Evolutionary conservation across 2,329 filamentous ascomycete species (phyloP), one percentile per base, ranked within the genome.

Genomic region (Raffaelea ambrosiae): DNA sequence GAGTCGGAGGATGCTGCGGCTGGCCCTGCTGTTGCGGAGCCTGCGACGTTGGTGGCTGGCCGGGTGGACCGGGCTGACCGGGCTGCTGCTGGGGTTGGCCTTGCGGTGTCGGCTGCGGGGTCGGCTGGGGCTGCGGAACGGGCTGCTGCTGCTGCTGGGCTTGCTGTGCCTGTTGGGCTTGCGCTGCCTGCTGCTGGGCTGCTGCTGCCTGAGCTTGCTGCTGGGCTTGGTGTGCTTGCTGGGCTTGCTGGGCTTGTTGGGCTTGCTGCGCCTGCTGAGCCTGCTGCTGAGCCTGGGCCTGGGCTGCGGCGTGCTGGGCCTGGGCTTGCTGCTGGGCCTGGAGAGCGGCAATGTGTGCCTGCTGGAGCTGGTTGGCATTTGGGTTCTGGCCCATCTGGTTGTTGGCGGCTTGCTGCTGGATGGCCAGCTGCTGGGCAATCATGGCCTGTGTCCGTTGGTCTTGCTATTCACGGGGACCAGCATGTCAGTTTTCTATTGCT

Each of bases 11-110:
- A n/a, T 49, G 52, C 21, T 59, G 53, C 23, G 56, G 58, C n/a
- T 48, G 54, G 29, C 46, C 48, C 16, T 33, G 40, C 49, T 41
- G 62, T 54, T 43, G 65, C 55, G 29, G 67, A 65, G 56, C 76
- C 7, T 43, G 39, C 10, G 39, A 41, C 11, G 39, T 41, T 7
- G 67, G 43, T 69, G 49, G 29, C 54, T 51, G 42, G 64, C 63
- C 47, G 71, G 31, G 53, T 48, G 10, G 75, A 66, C 49, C 60
- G 77, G 77, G 46, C 76, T 65, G 47, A 74, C 77, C 47, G 77
- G 71, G 67, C 44, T 70, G 49, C 50, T 73, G 68, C 31, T 63
- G 60, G 54, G 53, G 54, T 10, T 55, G 53, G 10, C 55, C 55
- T 20, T 65, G 63, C 35, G 49, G 47, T 14, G 46, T 43, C 18